Base-by-base conservation (phyloP, 495 filamentous ascomycete genomes). In the Hypomontagnella submonticulosa region DNA sequence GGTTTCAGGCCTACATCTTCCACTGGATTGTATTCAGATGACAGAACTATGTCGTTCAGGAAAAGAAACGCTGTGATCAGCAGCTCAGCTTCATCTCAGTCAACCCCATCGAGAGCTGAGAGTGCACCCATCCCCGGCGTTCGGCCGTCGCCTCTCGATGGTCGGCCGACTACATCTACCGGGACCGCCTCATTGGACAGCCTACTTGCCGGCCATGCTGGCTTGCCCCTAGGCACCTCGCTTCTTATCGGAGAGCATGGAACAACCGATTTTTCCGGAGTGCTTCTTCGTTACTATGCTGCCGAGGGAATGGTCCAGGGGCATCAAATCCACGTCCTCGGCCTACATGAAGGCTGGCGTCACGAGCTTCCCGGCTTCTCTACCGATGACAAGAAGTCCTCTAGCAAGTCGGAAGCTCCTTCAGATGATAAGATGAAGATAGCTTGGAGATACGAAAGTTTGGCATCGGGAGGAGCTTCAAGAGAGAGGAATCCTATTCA, bases 301-400 rank as follows among this genome's bases (percentile, higher is more conserved):
- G 93, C 94, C 0, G 93, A 99, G 76, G 95, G 95, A 0, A 84
- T 97, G 3, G 86, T 96, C 12, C 96, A 99, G 73, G 93, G 92
- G 6, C 95, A 99, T 58, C 84, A 87, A 51, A 85, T 98, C 38
- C 93, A 96, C 74, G 87, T 94, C 10, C 81, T 97, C 16, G 94
- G 92, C 18, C 79, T 91, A 52, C 85, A 86, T 7, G 89, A 93
- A 37, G 80, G 81, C 56, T 98, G 95, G 95, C 86, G 85, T 27
- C 80, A 90, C 53, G 91, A 91, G 65, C 82, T 98, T 15, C 95
- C 95, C 9, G 94, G 88, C 0, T 63, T 95, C 13, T 83, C 87
- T 30, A 82, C 79, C 0, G 79, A 83, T 0, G 71, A 74, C 36
- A 75, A 79, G 38, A 63, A 50, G 11, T 77, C 73, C 34, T 66